Evolutionary conservation across 805 yeast species (phyloP), one percentile per base, ranked within the genome.

Genomic region (Sporopachydermia lactativora): DNA sequence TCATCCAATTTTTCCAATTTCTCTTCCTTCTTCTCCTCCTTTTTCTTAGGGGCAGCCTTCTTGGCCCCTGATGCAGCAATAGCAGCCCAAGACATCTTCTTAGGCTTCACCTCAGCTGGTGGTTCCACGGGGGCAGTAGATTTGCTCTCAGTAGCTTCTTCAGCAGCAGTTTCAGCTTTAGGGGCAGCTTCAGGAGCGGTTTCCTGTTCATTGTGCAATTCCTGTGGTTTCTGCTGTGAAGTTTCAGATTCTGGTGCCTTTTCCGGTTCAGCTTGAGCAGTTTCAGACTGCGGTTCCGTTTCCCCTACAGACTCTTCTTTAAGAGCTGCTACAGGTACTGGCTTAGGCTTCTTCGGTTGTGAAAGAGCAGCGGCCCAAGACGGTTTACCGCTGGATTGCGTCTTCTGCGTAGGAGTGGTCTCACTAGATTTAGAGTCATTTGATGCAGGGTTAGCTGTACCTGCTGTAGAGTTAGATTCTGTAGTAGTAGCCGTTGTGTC

Each of bases 21-120:
- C 55, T 49, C 46, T 57, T 45, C 51, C 14, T 17, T 37, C 36
- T 47, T 42, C 6, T 36, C 44, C 19, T 64, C 11, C 53, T 46
- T 51, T 50, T 63, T 54, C 57, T 58, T 43, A 19, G 55, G 57
- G 36, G 52, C 46, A 41, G 52, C 43, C 43, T 54, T 48, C 50
- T 50, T 44, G 18, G 41, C 37, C 43, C 51, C 66, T 37, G 84
- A 77, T 42, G 73, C 61, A 40, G 78, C 77, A 50, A 79, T 73
- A 14, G 86, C 72, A 19, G 85, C 84, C 82, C 85, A 78, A 3
- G 84, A 66, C 52, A 66, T 63, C 48, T 64, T 56, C 45, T 36
- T 41, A 19, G 50, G 41, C 57, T 57, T 19, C 66, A 66, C 52
- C 47, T 66, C 55, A 51, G 49, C 39, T 47, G 56, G 16, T 53